These are phyloP conservation scores for Angomonas ambiguus DNA, from an alignment of 208 protist species.

Conservation along the genomic window DNA sequence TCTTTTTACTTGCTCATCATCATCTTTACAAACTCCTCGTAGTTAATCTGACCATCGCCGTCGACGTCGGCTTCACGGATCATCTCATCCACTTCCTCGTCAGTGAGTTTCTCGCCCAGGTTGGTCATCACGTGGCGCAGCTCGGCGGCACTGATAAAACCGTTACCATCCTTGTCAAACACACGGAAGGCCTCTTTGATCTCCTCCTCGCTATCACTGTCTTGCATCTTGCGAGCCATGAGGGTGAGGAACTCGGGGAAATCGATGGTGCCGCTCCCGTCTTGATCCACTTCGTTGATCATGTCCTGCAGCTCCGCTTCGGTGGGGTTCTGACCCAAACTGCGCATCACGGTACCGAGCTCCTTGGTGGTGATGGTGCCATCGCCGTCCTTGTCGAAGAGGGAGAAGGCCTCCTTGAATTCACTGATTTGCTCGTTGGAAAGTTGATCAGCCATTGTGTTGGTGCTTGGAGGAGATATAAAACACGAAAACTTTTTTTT, in stretches of 20 bases:
- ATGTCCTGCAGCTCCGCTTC: conserved; percentile 96
- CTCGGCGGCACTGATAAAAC: conserved; percentile 92
- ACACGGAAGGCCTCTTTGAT: conserved; percentile 95
- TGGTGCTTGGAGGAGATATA: conserved; percentile 5
- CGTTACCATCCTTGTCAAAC: conserved; percentile 95
- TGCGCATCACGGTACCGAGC: conserved; percentile 99
- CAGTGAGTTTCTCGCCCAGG: conserved; percentile 92
- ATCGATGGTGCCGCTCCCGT: conserved; percentile 94
- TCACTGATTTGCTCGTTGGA: conserved; percentile 98
- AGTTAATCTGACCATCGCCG: conserved; percentile 77
- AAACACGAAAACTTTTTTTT: not conserved
- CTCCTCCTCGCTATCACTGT: conserved; percentile 92
- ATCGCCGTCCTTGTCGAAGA: conserved; percentile 98
- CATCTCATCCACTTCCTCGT: conserved; percentile 91
- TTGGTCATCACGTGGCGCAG: conserved; percentile 94
- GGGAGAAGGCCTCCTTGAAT: conserved; percentile 99
- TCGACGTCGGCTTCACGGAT: conserved; percentile 87
- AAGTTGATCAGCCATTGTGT: conserved; percentile 80
- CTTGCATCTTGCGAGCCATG: conserved; percentile 89
- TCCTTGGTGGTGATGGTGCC: conserved; percentile 98
- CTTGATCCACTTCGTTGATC: conserved; percentile 96
- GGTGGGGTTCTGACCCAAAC: conserved; percentile 96
- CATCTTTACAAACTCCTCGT: conserved; percentile 84
- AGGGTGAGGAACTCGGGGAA: conserved; percentile 93
- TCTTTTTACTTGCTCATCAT: conserved; percentile 72